These are phyloP conservation scores for Fusarium gaditjirri DNA, from an alignment of 2,329 filamentous ascomycete species.

Conservation along the genomic window DNA sequence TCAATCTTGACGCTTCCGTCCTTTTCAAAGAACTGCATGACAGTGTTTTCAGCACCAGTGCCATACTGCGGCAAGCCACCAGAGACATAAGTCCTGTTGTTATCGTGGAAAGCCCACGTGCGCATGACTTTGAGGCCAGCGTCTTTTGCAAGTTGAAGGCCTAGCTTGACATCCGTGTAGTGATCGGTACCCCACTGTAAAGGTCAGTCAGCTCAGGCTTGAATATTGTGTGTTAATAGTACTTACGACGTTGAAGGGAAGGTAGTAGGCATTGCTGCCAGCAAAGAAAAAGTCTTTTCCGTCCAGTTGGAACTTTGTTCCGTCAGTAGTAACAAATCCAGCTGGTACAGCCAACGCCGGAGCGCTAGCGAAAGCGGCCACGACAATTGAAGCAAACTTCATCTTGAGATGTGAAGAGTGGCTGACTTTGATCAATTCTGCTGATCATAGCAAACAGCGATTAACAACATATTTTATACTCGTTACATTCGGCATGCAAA, in stretches of 20 bases:
- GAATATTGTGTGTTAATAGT: too few species aligned
- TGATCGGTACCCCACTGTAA: constrained; percentile 30
- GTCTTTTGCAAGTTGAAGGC: constrained; percentile 16
- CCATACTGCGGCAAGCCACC: constrained; percentile 57
- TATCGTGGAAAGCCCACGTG: constrained; percentile 30
- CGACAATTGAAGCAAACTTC: constrained; percentile 21
- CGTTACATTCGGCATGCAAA: not conserved
- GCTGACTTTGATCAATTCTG: not conserved
- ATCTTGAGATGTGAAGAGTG: not conserved
- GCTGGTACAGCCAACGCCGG: constrained; percentile 30
- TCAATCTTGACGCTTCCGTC: constrained; percentile 29
- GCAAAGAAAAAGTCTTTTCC: constrained; percentile 67
- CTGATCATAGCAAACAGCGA: not conserved
- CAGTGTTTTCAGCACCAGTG: constrained; percentile 57
- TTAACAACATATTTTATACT: constrained; percentile 12
- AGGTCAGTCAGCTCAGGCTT: not conserved
- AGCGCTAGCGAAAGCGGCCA: constrained; percentile 1
- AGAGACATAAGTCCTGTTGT: constrained; percentile 9
- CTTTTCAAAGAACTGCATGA: constrained; percentile 48
- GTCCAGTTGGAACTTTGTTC: constrained; percentile 62
- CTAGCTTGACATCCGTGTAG: constrained; percentile 45
- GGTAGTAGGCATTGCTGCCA: constrained; percentile 67
- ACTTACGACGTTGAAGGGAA: constrained; percentile 63
- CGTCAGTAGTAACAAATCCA: constrained; percentile 62
- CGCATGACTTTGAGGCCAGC: constrained; percentile 25